phyloP scores from a whole-genome alignment of 257 asterid species.

The Capsicum chinense region DNA sequence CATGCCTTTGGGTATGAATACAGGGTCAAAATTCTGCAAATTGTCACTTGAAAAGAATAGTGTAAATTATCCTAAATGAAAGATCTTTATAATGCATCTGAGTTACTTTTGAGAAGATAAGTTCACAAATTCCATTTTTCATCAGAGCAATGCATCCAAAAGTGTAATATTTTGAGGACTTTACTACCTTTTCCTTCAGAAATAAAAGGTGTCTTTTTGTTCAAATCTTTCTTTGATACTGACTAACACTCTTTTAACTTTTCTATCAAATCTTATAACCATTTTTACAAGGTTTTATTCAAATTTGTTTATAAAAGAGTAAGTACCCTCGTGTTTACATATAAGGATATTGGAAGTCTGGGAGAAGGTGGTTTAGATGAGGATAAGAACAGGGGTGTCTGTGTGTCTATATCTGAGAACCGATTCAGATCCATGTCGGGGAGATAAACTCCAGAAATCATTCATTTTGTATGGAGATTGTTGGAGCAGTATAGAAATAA shows the following conservation, averaged over 20 bases:
- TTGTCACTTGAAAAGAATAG: background rate
- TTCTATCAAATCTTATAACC: slow-evolving; percentile 12
- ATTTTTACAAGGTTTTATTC: background rate
- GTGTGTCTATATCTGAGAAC: too few species aligned
- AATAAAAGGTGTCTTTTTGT: background rate
- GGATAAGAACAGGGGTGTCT: too few species aligned
- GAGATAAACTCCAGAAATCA: too few species aligned
- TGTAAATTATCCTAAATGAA: background rate
- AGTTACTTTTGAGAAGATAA: background rate
- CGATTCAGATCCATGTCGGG: too few species aligned
- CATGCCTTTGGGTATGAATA: background rate
- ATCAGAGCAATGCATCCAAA: background rate
- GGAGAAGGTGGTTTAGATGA: too few species aligned
- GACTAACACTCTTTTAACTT: background rate
- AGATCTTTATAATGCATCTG: slow-evolving; percentile 5
- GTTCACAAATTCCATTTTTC: background rate
- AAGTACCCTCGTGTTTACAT: background rate
- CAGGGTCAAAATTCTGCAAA: background rate
- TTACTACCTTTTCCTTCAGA: background rate
- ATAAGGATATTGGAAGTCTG: background rate
- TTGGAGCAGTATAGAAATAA: too few species aligned
- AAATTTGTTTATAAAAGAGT: background rate
- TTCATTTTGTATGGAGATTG: too few species aligned
- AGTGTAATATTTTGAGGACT: background rate
- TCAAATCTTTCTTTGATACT: background rate